A percentile compares a stretch with the other conserved stretches of the same genome.
These are phyloP conservation scores for Yamadazyma laniorum DNA, from an alignment of 805 yeast species.

Conservation along the genomic window DNA sequence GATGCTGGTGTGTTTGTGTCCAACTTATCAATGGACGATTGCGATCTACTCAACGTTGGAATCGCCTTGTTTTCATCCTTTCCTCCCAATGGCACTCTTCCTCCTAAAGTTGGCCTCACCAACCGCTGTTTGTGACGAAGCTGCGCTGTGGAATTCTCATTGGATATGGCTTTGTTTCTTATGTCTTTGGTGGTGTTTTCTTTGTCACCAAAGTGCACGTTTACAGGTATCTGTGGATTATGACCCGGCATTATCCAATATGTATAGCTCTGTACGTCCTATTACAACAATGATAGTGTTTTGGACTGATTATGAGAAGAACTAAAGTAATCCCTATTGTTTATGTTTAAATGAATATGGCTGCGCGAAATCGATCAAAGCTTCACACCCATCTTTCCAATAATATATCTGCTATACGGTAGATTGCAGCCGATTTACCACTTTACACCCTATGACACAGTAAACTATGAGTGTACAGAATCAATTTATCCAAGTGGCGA, in stretches of 20 bases:
- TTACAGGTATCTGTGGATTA: not conserved
- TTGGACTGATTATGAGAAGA: not conserved
- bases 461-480: slow-evolving; percentile 30
- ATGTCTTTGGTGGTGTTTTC: slow-evolving; percentile 1
- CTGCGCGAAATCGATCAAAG: not conserved
- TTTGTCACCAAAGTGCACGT: not conserved
- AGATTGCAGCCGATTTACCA: too few relatives aligned
- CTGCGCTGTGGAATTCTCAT: slow-evolving; percentile 4
- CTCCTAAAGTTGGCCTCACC: not conserved
- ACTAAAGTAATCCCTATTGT: not conserved
- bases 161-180: not conserved
- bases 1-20: not conserved
- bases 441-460: too few relatives aligned
- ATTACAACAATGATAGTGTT: too few relatives aligned
- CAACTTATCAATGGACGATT: slow-evolving; percentile 18
- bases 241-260: too few relatives aligned
- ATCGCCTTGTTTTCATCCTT: slow-evolving; percentile 32
- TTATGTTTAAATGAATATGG: not conserved
- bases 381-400: not conserved
- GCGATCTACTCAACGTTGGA: slow-evolving; percentile 31
- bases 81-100: slow-evolving; percentile 40
- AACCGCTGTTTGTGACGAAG: slow-evolving; percentile 2
- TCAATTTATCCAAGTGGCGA: slow-evolving; percentile 25
- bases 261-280: too few relatives aligned
- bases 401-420: too few relatives aligned